phyloP scores from a whole-genome alignment of 2,329 filamentous ascomycete genomes.

The Fusarium sterilihyphosum region DNA sequence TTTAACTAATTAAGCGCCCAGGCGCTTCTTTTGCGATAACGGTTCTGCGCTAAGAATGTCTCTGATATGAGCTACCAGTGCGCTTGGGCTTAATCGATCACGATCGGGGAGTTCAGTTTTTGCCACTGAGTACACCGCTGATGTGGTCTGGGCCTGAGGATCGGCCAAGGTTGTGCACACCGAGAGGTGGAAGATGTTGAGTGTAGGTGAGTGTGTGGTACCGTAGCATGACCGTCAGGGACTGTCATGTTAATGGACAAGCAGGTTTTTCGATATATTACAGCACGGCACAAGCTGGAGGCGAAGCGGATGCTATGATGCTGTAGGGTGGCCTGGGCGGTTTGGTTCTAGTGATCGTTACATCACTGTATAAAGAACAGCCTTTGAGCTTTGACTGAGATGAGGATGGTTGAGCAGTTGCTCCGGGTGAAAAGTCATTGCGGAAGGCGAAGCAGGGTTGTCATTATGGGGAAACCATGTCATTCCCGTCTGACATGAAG shows the following conservation, averaged over 20 bases:
- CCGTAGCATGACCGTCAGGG: constrained; percentile 13
- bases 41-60: constrained; percentile 17
- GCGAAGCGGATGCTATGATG: not conserved
- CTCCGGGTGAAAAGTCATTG: not conserved
- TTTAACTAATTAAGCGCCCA: constrained; percentile 24
- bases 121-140: constrained; percentile 13
- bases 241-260: constrained; percentile 16
- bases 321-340: not conserved
- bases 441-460: not conserved
- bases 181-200: not conserved
- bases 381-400: constrained; percentile 1
- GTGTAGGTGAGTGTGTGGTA: not conserved
- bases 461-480: not conserved
- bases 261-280: constrained; percentile 6
- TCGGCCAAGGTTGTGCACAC: constrained; percentile 19
- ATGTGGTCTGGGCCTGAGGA: constrained; percentile 9
- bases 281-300: not conserved
- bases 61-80: constrained; percentile 20
- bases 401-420: not conserved
- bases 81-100: constrained; percentile 18
- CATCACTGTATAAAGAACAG: constrained; percentile 6
- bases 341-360: constrained; percentile 12
- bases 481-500: not conserved
- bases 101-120: constrained; percentile 25
- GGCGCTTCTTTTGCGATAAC: constrained; percentile 23